Evolutionary conservation across 495 filamentous ascomycete species (phyloP), one percentile per base, ranked within the genome.

Genomic region (Tuber melanosporum): DNA sequence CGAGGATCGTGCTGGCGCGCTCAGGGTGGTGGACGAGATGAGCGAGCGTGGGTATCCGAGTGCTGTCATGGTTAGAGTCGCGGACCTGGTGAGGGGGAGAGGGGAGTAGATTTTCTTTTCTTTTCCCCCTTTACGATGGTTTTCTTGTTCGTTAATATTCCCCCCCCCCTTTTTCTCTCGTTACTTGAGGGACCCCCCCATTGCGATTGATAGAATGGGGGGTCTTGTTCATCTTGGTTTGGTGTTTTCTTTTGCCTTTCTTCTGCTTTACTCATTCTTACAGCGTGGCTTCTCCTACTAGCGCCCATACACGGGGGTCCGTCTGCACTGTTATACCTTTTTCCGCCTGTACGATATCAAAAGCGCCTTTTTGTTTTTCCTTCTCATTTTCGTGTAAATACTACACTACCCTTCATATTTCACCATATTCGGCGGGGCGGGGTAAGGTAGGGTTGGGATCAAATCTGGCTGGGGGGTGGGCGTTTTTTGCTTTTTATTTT

Each of bases 1-100:
- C 0, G 91, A 96, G 79, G 91, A 97, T 78, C 89, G 91, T 43
- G 87, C 89, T 46, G 86, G 86, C 45, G 95, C 95, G 57, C 89
- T 92, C 83, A 83, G 73, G 43, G 91, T 96, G 44, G 96, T 97
- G 57, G 88, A 91, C 74, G 95, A 99, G 88, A 98, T 97, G 91
- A 87, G 96, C 57, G 90, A 89, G 49, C 87, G 95, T 66, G 95
- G 95, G 26, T 99, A 99, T 83, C 95, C 95, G 43, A 88, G 89
- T 73, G 95, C 95, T 10, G 95, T 99, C 10, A 91, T 93, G 41
- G 91, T 90, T 85, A 98, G 97, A 88, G 92, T 98, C 76, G 85
- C 93, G 39, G 95, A 98, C 83, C 87, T 99, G 71, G 90, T 99
- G 62, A 92, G 92, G 75, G 90, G 90, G 17, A 45, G 75, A 15